Evolutionary conservation across 345 rosid genomes (phyloP).

Genomic region (thale cress (Arabidopsis thaliana)): TAIR10.1 NC_003075.7:14972001-14972500

Average conservation of each 20-base stretch:
- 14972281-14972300: constrained; percentile 77
- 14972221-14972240: constrained; percentile 60
- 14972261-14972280: constrained; percentile 58
- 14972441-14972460: constrained; percentile 61
- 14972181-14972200: constrained; percentile 37
- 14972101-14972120: background rate
- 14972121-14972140: constrained; percentile 19
- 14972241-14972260: constrained; percentile 72
- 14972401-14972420: constrained; percentile 68
- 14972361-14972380: constrained; percentile 93
- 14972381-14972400: constrained; percentile 76
- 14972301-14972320: constrained; percentile 91
- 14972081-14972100: constrained; percentile 25
- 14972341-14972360: constrained; percentile 99
- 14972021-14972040: background rate
- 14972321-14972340: constrained; percentile 98
- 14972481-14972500: background rate
- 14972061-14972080: constrained; percentile 8
- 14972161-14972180: background rate
- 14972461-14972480: constrained; percentile 4
- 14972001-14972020: constrained; percentile 28
- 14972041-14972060: background rate
- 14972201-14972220: constrained; percentile 58
- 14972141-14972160: background rate
- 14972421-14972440: constrained; percentile 89